Conservation (phyloP, 2,329 filamentous ascomycete species). For the Blastomyces emzantsi region DNA sequence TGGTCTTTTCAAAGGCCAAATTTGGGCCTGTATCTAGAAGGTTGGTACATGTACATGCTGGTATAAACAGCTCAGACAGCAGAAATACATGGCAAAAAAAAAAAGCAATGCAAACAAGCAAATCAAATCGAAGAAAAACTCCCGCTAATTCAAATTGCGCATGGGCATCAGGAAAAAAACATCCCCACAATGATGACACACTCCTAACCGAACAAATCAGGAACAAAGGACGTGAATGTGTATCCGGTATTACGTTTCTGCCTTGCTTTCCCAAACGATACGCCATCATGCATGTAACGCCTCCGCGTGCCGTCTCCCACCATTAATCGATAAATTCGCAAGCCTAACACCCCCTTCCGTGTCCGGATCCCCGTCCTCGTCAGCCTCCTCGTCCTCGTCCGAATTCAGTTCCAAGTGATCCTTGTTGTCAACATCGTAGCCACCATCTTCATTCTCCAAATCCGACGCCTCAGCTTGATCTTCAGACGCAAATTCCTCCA, state of each 20-base stretch:
- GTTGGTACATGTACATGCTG: neutral
- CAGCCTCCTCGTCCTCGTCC: neutral
- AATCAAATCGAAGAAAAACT: constrained; percentile 12
- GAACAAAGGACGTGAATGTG: neutral
- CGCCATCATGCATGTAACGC: neutral
- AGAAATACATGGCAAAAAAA: neutral
- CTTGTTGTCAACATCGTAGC: constrained; percentile 26
- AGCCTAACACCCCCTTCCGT: neutral
- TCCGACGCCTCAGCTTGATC: constrained; percentile 21
- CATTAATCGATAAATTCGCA: neutral
- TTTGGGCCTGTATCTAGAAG: neutral
- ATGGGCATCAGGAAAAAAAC: neutral
- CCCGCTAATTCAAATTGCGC: constrained; percentile 1
- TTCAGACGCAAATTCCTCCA: constrained; percentile 21
- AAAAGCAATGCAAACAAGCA: neutral
- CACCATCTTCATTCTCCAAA: constrained; percentile 34
- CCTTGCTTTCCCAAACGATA: neutral
- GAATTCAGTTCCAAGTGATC: constrained; percentile 18
- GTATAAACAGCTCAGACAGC: neutral
- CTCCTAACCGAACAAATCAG: neutral
- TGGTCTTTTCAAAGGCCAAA: neutral
- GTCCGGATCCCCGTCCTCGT: neutral
- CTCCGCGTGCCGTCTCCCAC: neutral
- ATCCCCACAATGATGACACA: neutral
- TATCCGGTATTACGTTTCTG: neutral